Conservation (phyloP, 2,329 filamentous ascomycete genomes). For the Elsinoe arachidis region DNA sequence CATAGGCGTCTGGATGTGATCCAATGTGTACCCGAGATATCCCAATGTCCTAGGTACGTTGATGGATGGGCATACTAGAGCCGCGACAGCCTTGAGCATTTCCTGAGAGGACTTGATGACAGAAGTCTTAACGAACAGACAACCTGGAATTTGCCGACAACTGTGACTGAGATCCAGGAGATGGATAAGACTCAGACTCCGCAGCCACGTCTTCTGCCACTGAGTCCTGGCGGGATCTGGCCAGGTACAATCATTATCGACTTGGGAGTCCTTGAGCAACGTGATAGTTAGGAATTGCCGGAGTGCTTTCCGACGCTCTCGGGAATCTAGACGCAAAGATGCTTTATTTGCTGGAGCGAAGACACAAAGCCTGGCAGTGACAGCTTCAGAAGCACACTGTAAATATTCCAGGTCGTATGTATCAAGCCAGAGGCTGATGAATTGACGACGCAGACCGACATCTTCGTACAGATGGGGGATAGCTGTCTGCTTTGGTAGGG, state of each 20-base stretch:
- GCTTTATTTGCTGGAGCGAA: conserved; percentile 5
- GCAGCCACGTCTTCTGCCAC: conserved; percentile 49
- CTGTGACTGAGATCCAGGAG: conserved; percentile 49
- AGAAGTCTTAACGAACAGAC: conserved; percentile 46
- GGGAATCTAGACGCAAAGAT: background rate
- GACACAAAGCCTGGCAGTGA: conserved; percentile 44
- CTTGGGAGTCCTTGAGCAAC: conserved; percentile 36
- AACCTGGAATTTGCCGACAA: conserved; percentile 27
- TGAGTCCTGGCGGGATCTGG: conserved; percentile 12
- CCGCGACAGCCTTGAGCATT: conserved; percentile 44
- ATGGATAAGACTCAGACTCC: conserved; percentile 52
- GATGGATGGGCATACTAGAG: conserved; percentile 48
- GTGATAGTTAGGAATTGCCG: conserved; percentile 47
- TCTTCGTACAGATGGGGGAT: conserved; percentile 44
- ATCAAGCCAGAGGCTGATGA: conserved; percentile 49
- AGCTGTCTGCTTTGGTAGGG: conserved; percentile 45
- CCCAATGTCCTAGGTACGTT: conserved; percentile 47
- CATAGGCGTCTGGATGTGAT: conserved; percentile 47
- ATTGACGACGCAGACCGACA: conserved; percentile 49
- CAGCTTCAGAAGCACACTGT: conserved; percentile 47
- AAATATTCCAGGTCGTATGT: conserved; percentile 47
- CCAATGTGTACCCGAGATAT: conserved; percentile 49
- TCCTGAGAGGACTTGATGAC: conserved; percentile 47
- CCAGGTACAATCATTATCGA: conserved; percentile 26
- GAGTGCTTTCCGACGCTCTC: conserved; percentile 14